A percentile compares a stretch with the other conserved stretches of the same genome.
phyloP scores from a whole-genome alignment of 257 asterid species.

The Asclepias syriaca region DNA sequence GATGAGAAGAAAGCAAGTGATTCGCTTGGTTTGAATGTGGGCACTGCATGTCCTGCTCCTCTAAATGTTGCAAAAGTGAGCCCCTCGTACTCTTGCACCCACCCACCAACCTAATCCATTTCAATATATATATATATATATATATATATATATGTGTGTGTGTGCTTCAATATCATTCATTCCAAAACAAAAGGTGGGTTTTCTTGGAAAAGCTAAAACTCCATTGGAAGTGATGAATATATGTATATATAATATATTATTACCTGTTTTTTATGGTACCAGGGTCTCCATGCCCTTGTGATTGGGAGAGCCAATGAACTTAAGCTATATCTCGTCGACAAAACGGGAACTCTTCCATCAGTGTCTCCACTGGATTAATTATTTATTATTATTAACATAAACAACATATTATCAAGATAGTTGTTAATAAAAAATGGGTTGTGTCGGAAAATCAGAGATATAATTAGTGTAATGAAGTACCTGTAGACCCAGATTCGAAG shows the following conservation, averaged over 20 bases:
- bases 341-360: constrained; percentile 81
- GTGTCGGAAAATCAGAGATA: background rate
- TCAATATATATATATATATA: background rate
- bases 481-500: constrained; percentile 87
- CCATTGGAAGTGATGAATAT: background rate
- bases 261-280: constrained; percentile 93
- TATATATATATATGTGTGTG: too few species aligned
- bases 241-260: too few species aligned
- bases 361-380: constrained; percentile 66
- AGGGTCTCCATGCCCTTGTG: constrained; percentile 74
- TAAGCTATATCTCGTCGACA: constrained; percentile 81
- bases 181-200: background rate
- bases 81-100: constrained; percentile 82
- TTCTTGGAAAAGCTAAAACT: background rate
- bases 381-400: background rate
- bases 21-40: constrained; percentile 75
- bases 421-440: background rate
- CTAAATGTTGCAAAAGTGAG: constrained; percentile 84
- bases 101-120: constrained; percentile 67
- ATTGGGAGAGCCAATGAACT: constrained; percentile 62
- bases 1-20: constrained; percentile 69
- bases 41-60: constrained; percentile 97
- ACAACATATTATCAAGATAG: background rate
- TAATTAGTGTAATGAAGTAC: constrained; percentile 21
- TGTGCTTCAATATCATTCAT: background rate